Conservation (phyloP, 495 filamentous ascomycete genomes). For the Aspergillus panamensis region DNA sequence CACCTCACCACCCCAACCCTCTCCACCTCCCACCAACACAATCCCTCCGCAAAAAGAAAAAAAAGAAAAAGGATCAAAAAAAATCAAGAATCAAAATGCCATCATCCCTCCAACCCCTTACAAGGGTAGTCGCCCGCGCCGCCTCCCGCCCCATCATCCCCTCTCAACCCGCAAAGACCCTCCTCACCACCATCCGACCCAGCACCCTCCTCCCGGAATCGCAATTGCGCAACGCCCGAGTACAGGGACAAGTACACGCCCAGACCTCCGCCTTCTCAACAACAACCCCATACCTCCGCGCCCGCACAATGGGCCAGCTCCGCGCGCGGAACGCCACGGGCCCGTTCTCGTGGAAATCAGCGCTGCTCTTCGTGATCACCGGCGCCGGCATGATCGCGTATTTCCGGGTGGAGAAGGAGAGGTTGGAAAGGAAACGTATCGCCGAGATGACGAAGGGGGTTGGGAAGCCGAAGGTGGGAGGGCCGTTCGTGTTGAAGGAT, state of each 20-base stretch:
- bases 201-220: constrained; percentile 15
- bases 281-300: constrained; percentile 23
- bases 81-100: constrained; percentile 27
- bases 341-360: constrained; percentile 89
- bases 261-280: constrained; percentile 30
- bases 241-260: background rate
- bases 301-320: constrained; percentile 45
- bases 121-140: constrained; percentile 29
- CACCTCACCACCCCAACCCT: background rate
- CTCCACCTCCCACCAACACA: constrained; percentile 1
- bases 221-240: background rate
- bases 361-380: constrained; percentile 76
- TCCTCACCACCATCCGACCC: constrained; percentile 22
- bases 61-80: background rate
- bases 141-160: constrained; percentile 17
- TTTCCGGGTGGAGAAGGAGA: constrained; percentile 85
- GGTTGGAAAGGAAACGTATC: constrained; percentile 79
- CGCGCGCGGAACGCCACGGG: constrained; percentile 41
- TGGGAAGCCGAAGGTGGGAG: constrained; percentile 89
- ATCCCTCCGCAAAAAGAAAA: too few relatives aligned
- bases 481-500: constrained; percentile 76
- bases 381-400: constrained; percentile 77
- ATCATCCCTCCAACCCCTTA: constrained; percentile 30
- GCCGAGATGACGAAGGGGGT: constrained; percentile 90
- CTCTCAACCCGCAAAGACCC: constrained; percentile 21